Conservation (phyloP, 2,329 filamentous ascomycete species). For the Exserohilum rostratum region DNA sequence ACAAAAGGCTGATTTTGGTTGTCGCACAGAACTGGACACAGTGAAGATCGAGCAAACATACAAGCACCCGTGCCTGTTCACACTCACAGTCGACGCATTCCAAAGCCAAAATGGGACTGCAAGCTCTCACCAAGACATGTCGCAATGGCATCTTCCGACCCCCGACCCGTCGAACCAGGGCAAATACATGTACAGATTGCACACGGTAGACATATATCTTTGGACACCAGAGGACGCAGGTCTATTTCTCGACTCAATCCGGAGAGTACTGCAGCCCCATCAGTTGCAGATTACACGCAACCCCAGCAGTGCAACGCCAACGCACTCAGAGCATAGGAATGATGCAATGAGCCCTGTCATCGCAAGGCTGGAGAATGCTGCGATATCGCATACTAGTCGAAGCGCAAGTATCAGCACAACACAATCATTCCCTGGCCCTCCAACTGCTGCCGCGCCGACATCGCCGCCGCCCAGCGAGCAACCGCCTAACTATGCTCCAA, state of each 20-base stretch:
- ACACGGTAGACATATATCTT: conserved; percentile 79
- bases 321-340: conserved; percentile 51
- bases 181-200: conserved; percentile 79
- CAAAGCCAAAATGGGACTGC: conserved; percentile 42
- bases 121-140: conserved; percentile 55
- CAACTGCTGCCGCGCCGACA: conserved; percentile 40
- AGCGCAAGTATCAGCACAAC: conserved; percentile 47
- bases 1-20: conserved; percentile 26
- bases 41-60: conserved; percentile 72
- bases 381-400: conserved; percentile 62
- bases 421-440: conserved; percentile 48
- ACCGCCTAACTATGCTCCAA: conserved; percentile 62
- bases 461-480: conserved; percentile 37
- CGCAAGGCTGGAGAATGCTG: conserved; percentile 73
- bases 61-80: conserved; percentile 74
- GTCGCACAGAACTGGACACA: conserved; percentile 65
- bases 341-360: conserved; percentile 71
- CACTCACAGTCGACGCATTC: conserved; percentile 63
- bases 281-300: conserved; percentile 43
- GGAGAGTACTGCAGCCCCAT: conserved; percentile 69
- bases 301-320: conserved; percentile 49
- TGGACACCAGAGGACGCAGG: conserved; percentile 76
- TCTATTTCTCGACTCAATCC: conserved; percentile 71
- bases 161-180: conserved; percentile 75
- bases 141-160: conserved; percentile 75